phyloP scores from a whole-genome alignment of 768 basidiomycete genomes.

The Boletus subcaerulescens region DNA sequence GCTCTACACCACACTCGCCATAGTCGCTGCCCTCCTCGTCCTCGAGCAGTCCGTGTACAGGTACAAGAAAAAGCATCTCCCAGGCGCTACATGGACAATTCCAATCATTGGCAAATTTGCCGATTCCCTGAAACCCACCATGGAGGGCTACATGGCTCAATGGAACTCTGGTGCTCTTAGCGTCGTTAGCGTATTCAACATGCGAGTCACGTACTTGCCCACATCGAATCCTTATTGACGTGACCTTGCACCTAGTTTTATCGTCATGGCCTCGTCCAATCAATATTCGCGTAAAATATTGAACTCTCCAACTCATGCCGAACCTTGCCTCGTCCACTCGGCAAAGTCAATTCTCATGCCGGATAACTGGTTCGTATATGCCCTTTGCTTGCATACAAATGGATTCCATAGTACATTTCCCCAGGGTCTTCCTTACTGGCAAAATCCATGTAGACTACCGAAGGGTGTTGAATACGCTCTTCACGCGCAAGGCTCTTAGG shows the following conservation, averaged over 20 bases:
- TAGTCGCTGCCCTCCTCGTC: constrained; percentile 72
- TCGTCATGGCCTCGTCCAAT: constrained; percentile 96
- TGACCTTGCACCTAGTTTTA: constrained; percentile 65
- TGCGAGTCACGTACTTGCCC: constrained; percentile 49
- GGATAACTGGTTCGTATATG: constrained; percentile 75
- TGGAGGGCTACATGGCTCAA: constrained; percentile 89
- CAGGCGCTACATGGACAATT: constrained; percentile 89
- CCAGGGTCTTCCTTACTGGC: constrained; percentile 95
- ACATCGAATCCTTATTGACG: constrained; percentile 2
- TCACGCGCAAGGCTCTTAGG: constrained; percentile 93
- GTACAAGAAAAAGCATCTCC: constrained; percentile 83
- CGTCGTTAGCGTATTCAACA: constrained; percentile 95
- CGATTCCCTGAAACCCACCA: constrained; percentile 85
- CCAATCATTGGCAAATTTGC: constrained; percentile 97
- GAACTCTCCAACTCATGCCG: constrained; percentile 89
- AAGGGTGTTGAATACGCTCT: constrained; percentile 83
- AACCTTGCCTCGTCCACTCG: constrained; percentile 91
- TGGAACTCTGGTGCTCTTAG: constrained; percentile 90
- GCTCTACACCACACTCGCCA: constrained; percentile 65
- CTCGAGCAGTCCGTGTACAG: constrained; percentile 90
- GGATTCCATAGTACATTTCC: background rate
- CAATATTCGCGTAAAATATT: constrained; percentile 93
- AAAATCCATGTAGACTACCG: constrained; percentile 94
- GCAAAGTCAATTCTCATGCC: constrained; percentile 82
- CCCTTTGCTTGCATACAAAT: background rate